Evolutionary conservation across 331 rosid species (phyloP).

Genomic region (Stylosanthes scabra): DNA sequence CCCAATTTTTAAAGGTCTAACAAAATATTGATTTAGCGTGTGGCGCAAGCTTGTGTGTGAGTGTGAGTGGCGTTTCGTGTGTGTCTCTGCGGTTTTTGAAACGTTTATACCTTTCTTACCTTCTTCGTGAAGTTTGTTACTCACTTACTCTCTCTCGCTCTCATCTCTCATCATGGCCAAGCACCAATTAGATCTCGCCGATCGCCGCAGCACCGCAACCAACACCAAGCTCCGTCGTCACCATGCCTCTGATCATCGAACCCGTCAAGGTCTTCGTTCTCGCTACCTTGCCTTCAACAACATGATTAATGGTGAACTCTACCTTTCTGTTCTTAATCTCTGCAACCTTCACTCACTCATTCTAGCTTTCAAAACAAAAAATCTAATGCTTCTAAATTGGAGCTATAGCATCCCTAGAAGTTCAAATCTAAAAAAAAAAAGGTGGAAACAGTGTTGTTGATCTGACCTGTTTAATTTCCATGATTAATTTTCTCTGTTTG

Average conservation of each 20-base stretch:
- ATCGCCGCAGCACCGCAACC: neutral
- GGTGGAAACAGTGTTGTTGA: neutral
- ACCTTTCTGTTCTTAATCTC: neutral
- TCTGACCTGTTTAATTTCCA: neutral
- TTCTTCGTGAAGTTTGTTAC: too few relatives aligned
- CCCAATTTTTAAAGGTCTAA: too few relatives aligned
- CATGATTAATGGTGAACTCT: slow-evolving; percentile 36
- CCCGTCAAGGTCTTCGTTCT: slow-evolving; percentile 46
- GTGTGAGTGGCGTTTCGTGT: too few relatives aligned
- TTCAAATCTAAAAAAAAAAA: neutral
- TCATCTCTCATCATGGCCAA: neutral
- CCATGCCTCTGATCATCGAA: slow-evolving; percentile 5
- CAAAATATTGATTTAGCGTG: too few relatives aligned
- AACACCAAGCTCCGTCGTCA: neutral
- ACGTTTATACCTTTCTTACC: neutral
- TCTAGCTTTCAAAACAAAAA: too few relatives aligned
- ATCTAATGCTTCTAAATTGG: too few relatives aligned
- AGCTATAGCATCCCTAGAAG: neutral
- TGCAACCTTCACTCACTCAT: neutral
- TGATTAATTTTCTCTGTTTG: neutral
- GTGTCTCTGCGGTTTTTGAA: neutral
- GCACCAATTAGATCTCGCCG: slow-evolving; percentile 6
- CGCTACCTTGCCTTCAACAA: slow-evolving; percentile 38
- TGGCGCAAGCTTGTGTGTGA: too few relatives aligned
- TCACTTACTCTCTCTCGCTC: too few relatives aligned